Evolutionary conservation across 192 early-diverging fungal genomes (phyloP), one percentile per base, ranked within the genome.

Genomic region (Phlyctochytrium arcticum): DNA sequence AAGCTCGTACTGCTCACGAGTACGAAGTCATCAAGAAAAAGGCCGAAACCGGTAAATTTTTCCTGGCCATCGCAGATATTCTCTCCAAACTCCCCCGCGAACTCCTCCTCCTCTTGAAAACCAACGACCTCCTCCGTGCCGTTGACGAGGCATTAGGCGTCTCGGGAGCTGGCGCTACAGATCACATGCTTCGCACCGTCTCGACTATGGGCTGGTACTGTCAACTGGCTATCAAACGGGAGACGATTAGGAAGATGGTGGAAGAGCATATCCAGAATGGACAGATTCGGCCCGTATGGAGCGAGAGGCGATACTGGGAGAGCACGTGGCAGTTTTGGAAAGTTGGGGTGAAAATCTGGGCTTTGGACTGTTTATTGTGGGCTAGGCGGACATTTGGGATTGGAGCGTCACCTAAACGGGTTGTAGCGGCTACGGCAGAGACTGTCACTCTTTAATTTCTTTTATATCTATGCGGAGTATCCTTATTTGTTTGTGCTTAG

Each of bases 41-140:
- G 46, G 85, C 87, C 15, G 63, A 77, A 0, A 81, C 78, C 23
- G 70, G 69, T 8, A 30, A 53, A 35, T 84, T 91, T 60, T 65
- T 90, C 55, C 70, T 76, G 5, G 85, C 92, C 10, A 87, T 97
- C 59, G 83, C 89, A 0, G 86, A 88, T 21, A 85, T 95, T 12
- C 66, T 97, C 35, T 82, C 90, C 12, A 86, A 87, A n/a, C 81
- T 94, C 26, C 92, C 95, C 0, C 80, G 92, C 0, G 85, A 89
- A n/a, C 75, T 97, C 17, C 75, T 95, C 0, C 74, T 97, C 42
- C 75, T 97, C 21, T 81, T 97, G 61, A 97, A 95, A 68, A 94
- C 93, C 3, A 93, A 95, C 71, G 95, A 97, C 63, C 70, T 97
- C 32, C 65, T 97, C 23, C 81, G 93, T 32, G 81, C 72, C 39